These are phyloP conservation scores for Microdochium bolleyi DNA, from an alignment of 2,329 filamentous ascomycete genomes.

Conservation along the genomic window DNA sequence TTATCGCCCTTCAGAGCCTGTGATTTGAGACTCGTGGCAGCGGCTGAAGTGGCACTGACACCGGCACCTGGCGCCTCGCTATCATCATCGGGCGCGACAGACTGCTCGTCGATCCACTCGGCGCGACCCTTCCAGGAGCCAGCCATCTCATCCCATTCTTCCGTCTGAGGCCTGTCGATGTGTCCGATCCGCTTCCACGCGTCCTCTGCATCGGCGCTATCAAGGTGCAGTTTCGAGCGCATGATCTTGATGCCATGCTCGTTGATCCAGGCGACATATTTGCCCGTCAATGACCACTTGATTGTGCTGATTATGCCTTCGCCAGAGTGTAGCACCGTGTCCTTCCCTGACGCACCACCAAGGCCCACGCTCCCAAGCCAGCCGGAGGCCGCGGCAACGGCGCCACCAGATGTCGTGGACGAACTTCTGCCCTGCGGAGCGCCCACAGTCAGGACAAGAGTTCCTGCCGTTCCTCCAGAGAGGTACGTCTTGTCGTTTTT, in stretches of 20 bases:
- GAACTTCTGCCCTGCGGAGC: conserved; percentile 75
- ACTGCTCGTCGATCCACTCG: conserved; percentile 86
- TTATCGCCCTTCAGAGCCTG: conserved; percentile 38
- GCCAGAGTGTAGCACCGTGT: conserved; percentile 81
- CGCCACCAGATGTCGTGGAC: conserved; percentile 78
- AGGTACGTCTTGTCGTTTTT: conserved; percentile 83
- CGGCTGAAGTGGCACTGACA: conserved; percentile 26
- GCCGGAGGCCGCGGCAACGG: conserved; percentile 74
- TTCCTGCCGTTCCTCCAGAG: conserved; percentile 83
- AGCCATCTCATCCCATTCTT: conserved; percentile 93
- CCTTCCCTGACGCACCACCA: conserved; percentile 69
- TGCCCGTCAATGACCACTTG: conserved; percentile 89
- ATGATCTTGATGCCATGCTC: conserved; percentile 98
- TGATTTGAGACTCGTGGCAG: conserved; percentile 37
- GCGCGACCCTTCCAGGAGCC: conserved; percentile 86
- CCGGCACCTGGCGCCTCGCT: conserved; percentile 43
- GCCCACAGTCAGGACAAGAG: conserved; percentile 77
- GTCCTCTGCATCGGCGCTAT: conserved; percentile 66
- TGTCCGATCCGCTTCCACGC: conserved; percentile 95
- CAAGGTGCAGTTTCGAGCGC: conserved; percentile 78
- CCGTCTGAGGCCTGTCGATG: conserved; percentile 77
- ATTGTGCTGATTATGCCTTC: conserved; percentile 88
- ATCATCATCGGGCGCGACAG: conserved; percentile 44
- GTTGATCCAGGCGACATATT: conserved; percentile 91
- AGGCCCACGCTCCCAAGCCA: conserved; percentile 89